These are phyloP conservation scores for Vigna unguiculata DNA, from an alignment of 306 rosid species.

Conservation along the genomic window DNA sequence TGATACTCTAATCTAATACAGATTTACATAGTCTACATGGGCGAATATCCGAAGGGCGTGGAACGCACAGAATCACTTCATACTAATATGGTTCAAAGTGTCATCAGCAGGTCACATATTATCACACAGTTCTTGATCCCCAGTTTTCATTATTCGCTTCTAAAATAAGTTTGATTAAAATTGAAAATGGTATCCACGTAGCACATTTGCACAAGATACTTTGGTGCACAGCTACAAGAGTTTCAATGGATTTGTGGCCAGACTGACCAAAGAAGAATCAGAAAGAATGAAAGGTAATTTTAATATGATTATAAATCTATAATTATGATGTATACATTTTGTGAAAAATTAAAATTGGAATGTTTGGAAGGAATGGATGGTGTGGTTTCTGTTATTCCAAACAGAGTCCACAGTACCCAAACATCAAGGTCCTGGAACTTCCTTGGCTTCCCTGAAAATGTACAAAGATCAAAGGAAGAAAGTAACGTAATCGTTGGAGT, in stretches of 20 bases:
- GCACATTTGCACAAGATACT: background rate
- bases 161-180: background rate
- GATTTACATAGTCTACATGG: slow-evolving; percentile 17
- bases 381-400: background rate
- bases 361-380: background rate
- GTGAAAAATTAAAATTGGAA: too few relatives aligned
- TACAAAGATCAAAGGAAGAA: background rate
- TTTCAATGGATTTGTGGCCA: slow-evolving; percentile 13
- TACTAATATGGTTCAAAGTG: background rate
- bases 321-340: background rate
- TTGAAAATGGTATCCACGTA: background rate
- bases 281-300: background rate
- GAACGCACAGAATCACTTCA: background rate
- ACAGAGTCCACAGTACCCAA: background rate
- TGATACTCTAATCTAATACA: background rate
- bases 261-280: background rate
- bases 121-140: too few relatives aligned
- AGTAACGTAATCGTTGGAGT: slow-evolving; percentile 30
- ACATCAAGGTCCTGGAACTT: background rate
- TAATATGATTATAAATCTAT: background rate
- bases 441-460: background rate
- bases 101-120: too few relatives aligned
- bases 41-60: background rate
- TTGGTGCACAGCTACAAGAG: slow-evolving; percentile 5
- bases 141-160: too few relatives aligned